Percentiles rank a stretch among this genome's conserved stretches.
phyloP scores from a whole-genome alignment of 23 red algal species.

The Pyropia haitanensis region DNA sequence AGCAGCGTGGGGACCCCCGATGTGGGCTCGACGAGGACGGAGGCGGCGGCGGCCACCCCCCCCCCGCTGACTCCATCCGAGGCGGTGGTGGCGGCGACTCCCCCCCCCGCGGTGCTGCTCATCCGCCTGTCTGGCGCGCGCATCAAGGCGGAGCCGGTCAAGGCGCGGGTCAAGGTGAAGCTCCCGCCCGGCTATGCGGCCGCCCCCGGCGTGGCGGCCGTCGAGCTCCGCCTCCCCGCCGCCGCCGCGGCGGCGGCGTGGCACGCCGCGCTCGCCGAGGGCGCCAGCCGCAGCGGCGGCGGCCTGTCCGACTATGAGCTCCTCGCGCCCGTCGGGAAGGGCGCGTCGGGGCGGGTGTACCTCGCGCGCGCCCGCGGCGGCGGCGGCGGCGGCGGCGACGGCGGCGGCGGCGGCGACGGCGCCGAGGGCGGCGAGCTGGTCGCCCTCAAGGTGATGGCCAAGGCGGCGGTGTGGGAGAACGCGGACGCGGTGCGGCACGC shows the following conservation, averaged over 20 bases:
- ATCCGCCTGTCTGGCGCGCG: slow-evolving; percentile 32
- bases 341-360: slow-evolving; percentile 58
- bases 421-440: slow-evolving; percentile 22
- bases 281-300: slow-evolving; percentile 20
- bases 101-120: slow-evolving; percentile 40
- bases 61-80: slow-evolving; percentile 25
- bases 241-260: slow-evolving; percentile 27
- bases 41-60: slow-evolving; percentile 16
- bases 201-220: neutral
- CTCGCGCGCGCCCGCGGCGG: slow-evolving; percentile 39
- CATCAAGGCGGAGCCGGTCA: slow-evolving; percentile 34
- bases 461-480: slow-evolving; percentile 61
- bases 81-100: slow-evolving; percentile 24
- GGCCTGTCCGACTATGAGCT: slow-evolving; percentile 76
- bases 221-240: slow-evolving; percentile 43
- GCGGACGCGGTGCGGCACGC: slow-evolving; percentile 66
- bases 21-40: no score
- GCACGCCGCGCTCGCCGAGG: slow-evolving; percentile 21
- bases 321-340: slow-evolving; percentile 64
- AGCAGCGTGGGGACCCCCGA: no score
- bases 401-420: no score
- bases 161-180: slow-evolving; percentile 40
- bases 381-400: neutral
- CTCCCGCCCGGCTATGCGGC: slow-evolving; percentile 8
- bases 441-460: slow-evolving; percentile 79